These are phyloP conservation scores for Alternaria hordeiaustralica DNA, from an alignment of 2,329 filamentous ascomycete genomes.

Conservation along the genomic window DNA sequence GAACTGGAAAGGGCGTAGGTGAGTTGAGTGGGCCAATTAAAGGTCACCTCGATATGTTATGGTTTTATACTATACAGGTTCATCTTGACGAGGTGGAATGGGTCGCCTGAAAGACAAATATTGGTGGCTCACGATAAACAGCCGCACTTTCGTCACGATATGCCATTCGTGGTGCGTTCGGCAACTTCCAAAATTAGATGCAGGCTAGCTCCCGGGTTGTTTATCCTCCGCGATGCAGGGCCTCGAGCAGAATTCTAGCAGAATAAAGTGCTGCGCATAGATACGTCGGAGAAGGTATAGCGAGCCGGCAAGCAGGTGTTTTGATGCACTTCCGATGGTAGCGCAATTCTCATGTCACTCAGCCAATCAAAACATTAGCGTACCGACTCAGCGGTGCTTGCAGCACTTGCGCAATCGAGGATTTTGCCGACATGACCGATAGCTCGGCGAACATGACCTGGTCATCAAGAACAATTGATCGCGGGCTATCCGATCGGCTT, in stretches of 20 bases:
- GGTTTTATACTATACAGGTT: no score
- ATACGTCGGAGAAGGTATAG: background rate
- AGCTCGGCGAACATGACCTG: background rate
- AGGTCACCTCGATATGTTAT: background rate
- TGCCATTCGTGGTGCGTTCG: background rate
- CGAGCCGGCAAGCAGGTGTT: background rate
- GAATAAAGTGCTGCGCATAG: background rate
- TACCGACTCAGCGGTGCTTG: background rate
- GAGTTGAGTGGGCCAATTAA: background rate
- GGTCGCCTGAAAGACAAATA: background rate
- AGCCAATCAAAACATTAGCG: background rate
- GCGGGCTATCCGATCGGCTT: background rate
- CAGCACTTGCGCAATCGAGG: background rate
- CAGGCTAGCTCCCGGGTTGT: background rate
- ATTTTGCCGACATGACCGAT: background rate
- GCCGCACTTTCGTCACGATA: background rate
- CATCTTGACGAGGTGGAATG: background rate
- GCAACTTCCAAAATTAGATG: background rate
- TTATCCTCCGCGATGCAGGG: background rate
- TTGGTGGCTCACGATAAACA: background rate
- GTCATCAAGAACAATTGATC: background rate
- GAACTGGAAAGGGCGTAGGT: background rate
- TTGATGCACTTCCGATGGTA: background rate
- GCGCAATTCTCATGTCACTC: background rate
- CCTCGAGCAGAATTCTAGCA: background rate